Evolutionary conservation across 768 basidiomycete species (phyloP), one percentile per base, ranked within the genome.

Genomic region (Lentinus tigrinus): DNA sequence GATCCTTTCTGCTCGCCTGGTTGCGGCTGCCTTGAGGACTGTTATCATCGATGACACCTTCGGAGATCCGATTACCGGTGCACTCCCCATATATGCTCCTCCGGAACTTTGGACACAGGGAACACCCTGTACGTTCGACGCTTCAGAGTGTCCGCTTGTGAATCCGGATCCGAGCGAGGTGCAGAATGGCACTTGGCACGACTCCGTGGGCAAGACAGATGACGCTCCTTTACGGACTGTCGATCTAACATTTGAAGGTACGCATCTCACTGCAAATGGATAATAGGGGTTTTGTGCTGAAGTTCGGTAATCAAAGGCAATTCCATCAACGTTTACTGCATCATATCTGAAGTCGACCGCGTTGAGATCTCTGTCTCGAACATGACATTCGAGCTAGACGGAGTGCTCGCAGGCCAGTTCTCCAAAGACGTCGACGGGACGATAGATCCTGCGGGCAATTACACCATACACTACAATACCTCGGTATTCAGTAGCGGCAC

Each of bases 351-450:
- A 40, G 52, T 38, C 40, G 58, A 59, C 27, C 47, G 28, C 47
- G 52, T 54, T 6, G 47, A 49, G 26, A 44, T 54, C 34, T 47
- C 52, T 4, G 52, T 50, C 17, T 40, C 58, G 21, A 54, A 54
- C 34, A 59, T 50, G 52, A 36, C 58, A 17, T 59, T 59, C 42
- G 47, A 54, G 52, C 47, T 59, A 11, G 52, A 59, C 46, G 47
- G 58, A 8, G 47, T 36, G 27, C 11, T 26, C 2, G 58, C 23
- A n/a, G 52, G 58, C n/a, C 9, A 42, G 17, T 59, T 50, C 47
- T 49, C 23, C 40, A 40, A 50, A 39, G 58, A 54, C 47, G 39
- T 53, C 23, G 43, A 31, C 39, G 58, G 58, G 23, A 46, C 36
- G 17, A 40, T 24, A 3, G 47, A 53, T 39, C 39, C 46, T 17